These are phyloP conservation scores for Lactarius deliciosus DNA, from an alignment of 768 basidiomycete species.

Conservation along the genomic window DNA sequence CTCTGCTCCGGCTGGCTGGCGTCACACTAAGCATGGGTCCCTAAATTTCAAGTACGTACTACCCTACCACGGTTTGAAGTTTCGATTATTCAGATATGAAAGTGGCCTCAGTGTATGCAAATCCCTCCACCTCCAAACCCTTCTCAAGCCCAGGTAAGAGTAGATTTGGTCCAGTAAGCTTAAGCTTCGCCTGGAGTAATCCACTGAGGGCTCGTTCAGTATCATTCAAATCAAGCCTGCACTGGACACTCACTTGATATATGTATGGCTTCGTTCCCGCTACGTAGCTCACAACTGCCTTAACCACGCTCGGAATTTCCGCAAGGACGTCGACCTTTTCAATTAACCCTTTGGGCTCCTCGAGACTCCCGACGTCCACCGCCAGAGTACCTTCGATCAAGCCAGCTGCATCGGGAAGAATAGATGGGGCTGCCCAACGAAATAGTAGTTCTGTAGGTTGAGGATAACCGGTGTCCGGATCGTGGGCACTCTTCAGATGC, in stretches of 20 bases:
- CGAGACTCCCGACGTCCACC: conserved; percentile 57
- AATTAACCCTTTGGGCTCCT: conserved; percentile 69
- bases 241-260: conserved; percentile 69
- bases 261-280: conserved; percentile 92
- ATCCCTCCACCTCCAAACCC: conserved; percentile 57
- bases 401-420: conserved; percentile 53
- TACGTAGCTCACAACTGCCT: conserved; percentile 90
- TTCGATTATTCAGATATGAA: conserved; percentile 61
- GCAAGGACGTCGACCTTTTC: conserved; percentile 95
- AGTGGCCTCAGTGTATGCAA: conserved; percentile 85
- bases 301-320: conserved; percentile 90
- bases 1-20: not conserved
- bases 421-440: conserved; percentile 74
- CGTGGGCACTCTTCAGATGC: conserved; percentile 60
- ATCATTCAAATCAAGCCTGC: conserved; percentile 1
- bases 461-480: conserved; percentile 80
- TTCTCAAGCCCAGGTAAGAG: conserved; percentile 43
- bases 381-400: conserved; percentile 54
- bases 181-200: conserved; percentile 54
- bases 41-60: conserved; percentile 4
- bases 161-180: conserved; percentile 44
- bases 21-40: not conserved
- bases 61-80: not conserved
- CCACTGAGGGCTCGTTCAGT: conserved; percentile 44
- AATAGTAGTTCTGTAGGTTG: conserved; percentile 68